Evolutionary conservation across 805 yeast genomes (phyloP), one percentile per base, ranked within the genome.

Genomic region (Saccharomycopsis schoenii): DNA sequence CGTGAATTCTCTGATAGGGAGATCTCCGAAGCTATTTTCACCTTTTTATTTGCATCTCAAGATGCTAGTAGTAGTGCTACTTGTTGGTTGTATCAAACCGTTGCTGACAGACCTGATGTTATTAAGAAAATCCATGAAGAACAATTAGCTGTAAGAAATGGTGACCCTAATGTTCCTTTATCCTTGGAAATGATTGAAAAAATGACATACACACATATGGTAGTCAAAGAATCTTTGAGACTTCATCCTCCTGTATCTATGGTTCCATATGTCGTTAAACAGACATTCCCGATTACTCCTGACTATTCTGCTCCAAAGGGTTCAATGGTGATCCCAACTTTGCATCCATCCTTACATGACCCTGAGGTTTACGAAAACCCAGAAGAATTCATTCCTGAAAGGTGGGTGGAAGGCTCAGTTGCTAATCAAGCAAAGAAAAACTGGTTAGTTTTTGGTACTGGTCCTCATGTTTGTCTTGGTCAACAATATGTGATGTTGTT

Each of bases 21-120:
- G 74, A 93, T 94, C 68, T 88, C 97, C 21, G 98, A 94, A 77
- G 96, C 96, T 60, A 83, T 94, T 65, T 94, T 94, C 82, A 94
- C 99, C 14, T 94, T 94, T 74, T 77, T 94, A 73, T 94, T 94
- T 74, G 99, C 99, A 6, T 88, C 97, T 4, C 99, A 94, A 76
- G 99, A 94, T 75, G 99, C 99, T 25, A 88, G 97, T 8, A 91
- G 97, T 1, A 89, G 97, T 3, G 85, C 96, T 67, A 94, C 97
- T 65, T 93, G 98, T 75, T 94, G 99, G 99, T 80, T 94, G 69
- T 94, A 93, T 84, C 99, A 94, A 79, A 83, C 91, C 68, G 85
- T 91, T 61, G 92, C 97, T 64, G 99, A 94, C 73, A 83, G 97
- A 70, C 97, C 97, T 50, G 98, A 94, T 66, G 86, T 94, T 62